Percentiles rank a stretch among this genome's conserved stretches.
Conservation (phyloP, 129 eudicot species). For the Scalesia atractyloides region DNA sequence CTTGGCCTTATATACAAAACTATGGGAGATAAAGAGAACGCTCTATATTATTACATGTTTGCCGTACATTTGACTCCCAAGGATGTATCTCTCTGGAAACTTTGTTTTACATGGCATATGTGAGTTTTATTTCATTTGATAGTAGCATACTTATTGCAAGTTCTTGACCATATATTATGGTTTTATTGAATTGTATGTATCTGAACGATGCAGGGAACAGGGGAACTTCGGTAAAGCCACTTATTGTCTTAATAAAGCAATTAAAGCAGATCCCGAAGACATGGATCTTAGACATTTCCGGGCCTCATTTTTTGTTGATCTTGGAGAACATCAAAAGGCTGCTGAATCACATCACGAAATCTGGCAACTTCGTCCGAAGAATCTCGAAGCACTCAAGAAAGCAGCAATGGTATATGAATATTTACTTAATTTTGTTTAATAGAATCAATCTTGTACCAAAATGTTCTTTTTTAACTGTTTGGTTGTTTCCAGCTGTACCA, state of each 20-base stretch:
- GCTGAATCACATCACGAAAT: slow-evolving; percentile 87
- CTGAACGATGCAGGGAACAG: slow-evolving; percentile 63
- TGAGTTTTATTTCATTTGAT: slow-evolving; percentile 43
- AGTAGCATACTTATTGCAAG: slow-evolving; percentile 8
- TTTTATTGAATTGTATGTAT: not conserved
- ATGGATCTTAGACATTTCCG: slow-evolving; percentile 56
- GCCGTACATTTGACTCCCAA: slow-evolving; percentile 79
- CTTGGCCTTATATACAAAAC: slow-evolving; percentile 75
- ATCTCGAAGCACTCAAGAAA: slow-evolving; percentile 64
- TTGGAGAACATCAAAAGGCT: slow-evolving; percentile 64
- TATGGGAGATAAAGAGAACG: slow-evolving; percentile 62
- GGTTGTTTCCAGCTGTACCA: slow-evolving; percentile 60
- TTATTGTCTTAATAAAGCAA: slow-evolving; percentile 74
- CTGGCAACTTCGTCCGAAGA: slow-evolving; percentile 56
- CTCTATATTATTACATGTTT: slow-evolving; percentile 71
- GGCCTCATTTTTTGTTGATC: slow-evolving; percentile 70
- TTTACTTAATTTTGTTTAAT: not conserved
- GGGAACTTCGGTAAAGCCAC: slow-evolving; percentile 68
- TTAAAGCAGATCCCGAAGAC: slow-evolving; percentile 87
- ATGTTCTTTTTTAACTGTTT: not conserved
- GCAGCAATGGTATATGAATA: slow-evolving; percentile 56
- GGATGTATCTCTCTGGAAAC: slow-evolving; percentile 89
- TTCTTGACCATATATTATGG: no score
- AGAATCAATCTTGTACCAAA: slow-evolving; percentile 1
- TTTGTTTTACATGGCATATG: slow-evolving; percentile 66